Conservation (phyloP, 768 basidiomycete genomes). For the Leccinum imitatum region DNA sequence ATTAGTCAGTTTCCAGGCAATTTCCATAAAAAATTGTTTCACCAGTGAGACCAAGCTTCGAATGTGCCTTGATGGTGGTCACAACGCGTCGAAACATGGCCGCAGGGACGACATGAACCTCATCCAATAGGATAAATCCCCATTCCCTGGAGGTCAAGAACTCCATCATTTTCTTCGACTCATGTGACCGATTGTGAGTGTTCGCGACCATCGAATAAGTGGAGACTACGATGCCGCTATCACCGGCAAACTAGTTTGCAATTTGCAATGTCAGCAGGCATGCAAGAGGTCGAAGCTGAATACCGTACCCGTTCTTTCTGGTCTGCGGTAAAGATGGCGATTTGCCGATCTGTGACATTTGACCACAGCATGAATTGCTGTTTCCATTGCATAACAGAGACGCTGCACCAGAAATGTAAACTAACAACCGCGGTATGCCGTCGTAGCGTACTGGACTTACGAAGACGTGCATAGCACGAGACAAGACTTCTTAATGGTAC, state of each 20-base stretch:
- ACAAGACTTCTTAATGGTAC: constrained; percentile 99
- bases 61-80: constrained; percentile 98
- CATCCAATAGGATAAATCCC: constrained; percentile 97
- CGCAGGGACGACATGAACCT: constrained; percentile 98
- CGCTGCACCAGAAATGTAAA: constrained; percentile 42
- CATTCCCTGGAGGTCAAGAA: constrained; percentile 97
- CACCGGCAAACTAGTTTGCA: constrained; percentile 78
- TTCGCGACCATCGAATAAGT: constrained; percentile 99
- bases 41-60: constrained; percentile 97
- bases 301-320: constrained; percentile 88
- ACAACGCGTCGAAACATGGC: constrained; percentile 98
- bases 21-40: constrained; percentile 18
- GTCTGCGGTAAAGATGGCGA: constrained; percentile 96
- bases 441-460: constrained; percentile 48
- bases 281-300: neutral
- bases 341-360: constrained; percentile 94
- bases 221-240: constrained; percentile 96
- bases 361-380: constrained; percentile 99
- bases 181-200: constrained; percentile 97
- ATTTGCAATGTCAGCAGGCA: constrained; percentile 9
- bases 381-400: constrained; percentile 98
- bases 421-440: neutral
- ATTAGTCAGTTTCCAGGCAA: constrained; percentile 4
- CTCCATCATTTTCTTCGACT: constrained; percentile 99
- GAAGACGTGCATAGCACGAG: constrained; percentile 97